Base-by-base conservation (phyloP, 352 stramenopile genomes). In the Phytophthora ohioensis region DNA sequence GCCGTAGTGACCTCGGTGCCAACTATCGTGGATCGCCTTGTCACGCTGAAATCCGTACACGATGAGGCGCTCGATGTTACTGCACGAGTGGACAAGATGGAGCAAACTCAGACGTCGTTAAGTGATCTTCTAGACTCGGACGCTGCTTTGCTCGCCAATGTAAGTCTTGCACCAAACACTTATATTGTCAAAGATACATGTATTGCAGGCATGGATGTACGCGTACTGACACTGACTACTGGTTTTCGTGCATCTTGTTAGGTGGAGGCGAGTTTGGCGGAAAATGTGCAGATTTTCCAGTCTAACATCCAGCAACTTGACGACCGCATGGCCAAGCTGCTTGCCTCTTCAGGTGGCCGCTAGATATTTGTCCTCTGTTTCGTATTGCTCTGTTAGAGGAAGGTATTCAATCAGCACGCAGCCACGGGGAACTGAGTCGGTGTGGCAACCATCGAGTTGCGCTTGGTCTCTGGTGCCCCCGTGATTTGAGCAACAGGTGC, bases 241-340 rank as follows among this genome's bases (percentile, higher is more conserved):
- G 48, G 4, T 55, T 36, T 42, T 58, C 15, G 4, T 32, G 2
- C 30, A 17, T 43, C 27, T 41, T 45, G 45, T 17, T 60, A 95
- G 88, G 87, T 95, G 74, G 86, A 95, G 64, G 62, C 79, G 34
- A 94, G 86, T 46, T 78, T 95, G 51, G 76, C 78, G 41, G 77
- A 83, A 36, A 95, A 95, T 73, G 72, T 92, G 32, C 70, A 88
- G 59, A 78, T 93, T 55, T 95, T 95, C 67, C 78, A 94, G 46
- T 68, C 73, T 15, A 95, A 95, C 66, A 85, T 94, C 49, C 73
- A 93, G 74, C 69, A 79, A 54, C 78, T 95, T 27, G 88, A 95
- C 54, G 79, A 86, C 32, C 88, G 86, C 49, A 90, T 95, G 80
- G 59, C 80, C 9, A 80, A 78, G 42, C 52, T 90, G 21, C 78